Evolutionary conservation across 1,284 basidiomycete species (phyloP).

Genomic region (Neotropicomus parvogracilis): DNA sequence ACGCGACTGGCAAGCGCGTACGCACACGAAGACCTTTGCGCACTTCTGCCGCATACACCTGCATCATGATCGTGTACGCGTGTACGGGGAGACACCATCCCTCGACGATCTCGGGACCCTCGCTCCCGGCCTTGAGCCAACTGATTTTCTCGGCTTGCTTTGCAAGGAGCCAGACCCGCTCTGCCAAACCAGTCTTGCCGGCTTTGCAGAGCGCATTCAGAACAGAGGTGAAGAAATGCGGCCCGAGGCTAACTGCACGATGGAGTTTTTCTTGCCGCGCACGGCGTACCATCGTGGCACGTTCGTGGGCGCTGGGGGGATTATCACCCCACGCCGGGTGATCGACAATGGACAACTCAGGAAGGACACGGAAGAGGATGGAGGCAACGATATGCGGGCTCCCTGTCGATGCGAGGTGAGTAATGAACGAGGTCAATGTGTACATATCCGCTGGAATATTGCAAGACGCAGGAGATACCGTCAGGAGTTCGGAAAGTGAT

Average conservation of each 20-base stretch:
- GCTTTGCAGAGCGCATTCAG: conserved; percentile 60
- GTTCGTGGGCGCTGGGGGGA: conserved; percentile 22
- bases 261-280: conserved; percentile 35
- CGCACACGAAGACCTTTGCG: conserved; percentile 28
- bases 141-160: conserved; percentile 54
- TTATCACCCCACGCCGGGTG: conserved; percentile 37
- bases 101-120: conserved; percentile 18
- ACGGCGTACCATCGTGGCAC: conserved; percentile 18
- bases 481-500: conserved; percentile 16
- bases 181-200: conserved; percentile 53
- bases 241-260: conserved; percentile 51
- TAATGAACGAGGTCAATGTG: conserved; percentile 52
- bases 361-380: conserved; percentile 51
- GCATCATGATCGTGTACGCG: conserved; percentile 70
- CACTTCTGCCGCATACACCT: conserved; percentile 54
- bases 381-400: conserved; percentile 40
- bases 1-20: background rate
- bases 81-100: conserved; percentile 64
- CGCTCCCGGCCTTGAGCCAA: conserved; percentile 35
- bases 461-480: conserved; percentile 11
- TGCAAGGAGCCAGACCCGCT: conserved; percentile 61
- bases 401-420: conserved; percentile 51
- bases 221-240: conserved; percentile 53
- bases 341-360: conserved; percentile 45
- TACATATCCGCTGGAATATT: conserved; percentile 35